These are phyloP conservation scores for Zancudomyces culisetae DNA, from an alignment of 371 early-diverging fungal species.

Conservation along the genomic window DNA sequence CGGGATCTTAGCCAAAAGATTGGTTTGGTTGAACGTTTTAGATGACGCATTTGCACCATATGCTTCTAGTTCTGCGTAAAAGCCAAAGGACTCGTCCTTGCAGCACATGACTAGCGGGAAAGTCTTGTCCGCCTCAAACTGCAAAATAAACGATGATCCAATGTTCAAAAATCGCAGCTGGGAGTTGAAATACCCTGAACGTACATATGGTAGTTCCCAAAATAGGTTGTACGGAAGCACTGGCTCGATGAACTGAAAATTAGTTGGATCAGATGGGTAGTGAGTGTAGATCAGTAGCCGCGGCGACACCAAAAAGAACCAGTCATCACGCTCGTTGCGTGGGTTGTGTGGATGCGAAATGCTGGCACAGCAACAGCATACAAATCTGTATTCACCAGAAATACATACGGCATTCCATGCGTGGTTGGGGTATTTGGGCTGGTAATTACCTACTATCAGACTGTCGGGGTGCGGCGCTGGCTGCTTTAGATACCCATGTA, in stretches of 20 bases:
- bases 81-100: constrained; percentile 11
- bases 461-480: constrained; percentile 10
- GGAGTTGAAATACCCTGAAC: constrained; percentile 18
- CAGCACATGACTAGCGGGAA: constrained; percentile 20
- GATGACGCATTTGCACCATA: constrained; percentile 1
- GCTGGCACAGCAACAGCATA: constrained; percentile 20
- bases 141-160: constrained; percentile 12
- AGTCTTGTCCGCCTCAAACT: constrained; percentile 17
- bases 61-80: constrained; percentile 26
- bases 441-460: constrained; percentile 9
- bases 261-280: constrained; percentile 8
- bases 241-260: constrained; percentile 22
- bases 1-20: constrained; percentile 18
- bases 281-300: constrained; percentile 21
- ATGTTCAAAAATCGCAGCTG: constrained; percentile 21
- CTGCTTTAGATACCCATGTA: constrained; percentile 22
- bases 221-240: constrained; percentile 20
- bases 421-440: constrained; percentile 16
- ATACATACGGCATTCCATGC: constrained; percentile 24
- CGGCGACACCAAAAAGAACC: constrained; percentile 25
- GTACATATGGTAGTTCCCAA: constrained; percentile 27
- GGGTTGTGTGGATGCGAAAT: constrained; percentile 15
- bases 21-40: constrained; percentile 13
- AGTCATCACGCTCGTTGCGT: constrained; percentile 12
- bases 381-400: constrained; percentile 20